Evolutionary conservation across 352 stramenopile genomes (phyloP), one percentile per base, ranked within the genome.

Genomic region (Globisporangium viniferum): DNA sequence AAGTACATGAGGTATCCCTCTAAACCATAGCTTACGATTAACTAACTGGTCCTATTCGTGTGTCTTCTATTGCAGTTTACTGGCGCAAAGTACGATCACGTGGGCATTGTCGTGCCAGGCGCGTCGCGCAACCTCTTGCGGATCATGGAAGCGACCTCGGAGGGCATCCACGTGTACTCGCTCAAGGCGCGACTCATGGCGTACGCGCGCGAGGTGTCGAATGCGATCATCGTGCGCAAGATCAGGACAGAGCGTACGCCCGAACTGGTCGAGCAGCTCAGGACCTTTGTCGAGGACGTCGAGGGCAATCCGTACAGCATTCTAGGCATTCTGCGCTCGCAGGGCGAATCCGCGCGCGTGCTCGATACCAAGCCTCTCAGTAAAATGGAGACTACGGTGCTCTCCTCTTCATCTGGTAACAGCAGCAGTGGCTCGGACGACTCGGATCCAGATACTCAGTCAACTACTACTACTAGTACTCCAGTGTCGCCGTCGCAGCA

Each of bases 291-390:
- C 12, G 62, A 76, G 54, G 67, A 73, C n/a, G 86, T 94, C 2
- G 78, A 95, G 2, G 88, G 88, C 12, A 95, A 94, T 61, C 74
- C 86, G 18, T 95, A 95, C 72, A 95, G 88, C 68, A 91, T 95
- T 27, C 75, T 94, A 4, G 86, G 88, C 0, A 86, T 95, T 8
- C 57, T 95, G 9, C 76, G 80, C 27, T 86, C 71, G 0, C 74
- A 74, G 54, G 78, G 77, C 2, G 84, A 90, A 62, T 91, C 84
- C 5, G 76, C 84, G 18, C 79, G 77, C 39, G 41, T 55, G n/a
- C 46, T 70, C 3, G 24, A 62, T 29, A 39, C 49, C 55, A 36
- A 22, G 33, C 33, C 55, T 15, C 24, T 9, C 5, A 62, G 33
- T 6, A 36, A 62, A 20, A 14, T 33, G 20, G 33, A 46, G 55